phyloP scores from a whole-genome alignment of 2,329 filamentous ascomycete species.

The Penicillium sp. region DNA sequence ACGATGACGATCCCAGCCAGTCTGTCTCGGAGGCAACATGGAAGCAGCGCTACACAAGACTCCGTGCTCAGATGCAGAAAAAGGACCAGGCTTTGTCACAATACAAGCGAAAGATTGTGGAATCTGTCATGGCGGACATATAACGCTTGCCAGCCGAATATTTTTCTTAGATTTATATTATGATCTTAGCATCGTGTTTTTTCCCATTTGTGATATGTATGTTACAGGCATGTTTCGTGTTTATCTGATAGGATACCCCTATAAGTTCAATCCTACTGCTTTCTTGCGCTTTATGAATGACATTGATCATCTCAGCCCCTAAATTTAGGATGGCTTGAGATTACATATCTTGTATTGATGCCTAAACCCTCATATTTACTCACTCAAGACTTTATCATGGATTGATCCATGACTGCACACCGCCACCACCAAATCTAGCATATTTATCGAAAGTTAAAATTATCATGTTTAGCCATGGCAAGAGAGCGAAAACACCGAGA shows the following conservation, averaged over 20 bases:
- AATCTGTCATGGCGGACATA: constrained; percentile 45
- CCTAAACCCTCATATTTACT: not conserved
- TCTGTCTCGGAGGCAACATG: constrained; percentile 32
- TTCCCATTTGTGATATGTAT: not conserved
- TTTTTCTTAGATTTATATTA: not conserved
- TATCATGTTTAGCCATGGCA: not conserved
- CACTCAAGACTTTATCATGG: not conserved
- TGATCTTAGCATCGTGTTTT: not conserved
- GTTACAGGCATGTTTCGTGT: not conserved
- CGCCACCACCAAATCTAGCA: not conserved
- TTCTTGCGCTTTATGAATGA: not conserved
- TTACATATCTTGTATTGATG: too few species aligned
- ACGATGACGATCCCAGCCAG: constrained; percentile 26
- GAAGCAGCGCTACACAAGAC: constrained; percentile 41
- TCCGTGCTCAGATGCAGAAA: constrained; percentile 40
- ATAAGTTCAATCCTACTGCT: not conserved
- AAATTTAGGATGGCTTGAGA: not conserved
- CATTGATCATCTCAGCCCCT: not conserved
- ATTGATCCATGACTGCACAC: not conserved
- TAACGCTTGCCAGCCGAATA: constrained; percentile 11
- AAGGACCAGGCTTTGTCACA: constrained; percentile 38
- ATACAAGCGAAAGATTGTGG: constrained; percentile 44
- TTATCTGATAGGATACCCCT: constrained; percentile 6
- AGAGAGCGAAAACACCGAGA: not conserved
- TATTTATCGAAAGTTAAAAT: too few species aligned